phyloP scores from a whole-genome alignment of 1,284 basidiomycete species.

The Hemileccinum hortonii region DNA sequence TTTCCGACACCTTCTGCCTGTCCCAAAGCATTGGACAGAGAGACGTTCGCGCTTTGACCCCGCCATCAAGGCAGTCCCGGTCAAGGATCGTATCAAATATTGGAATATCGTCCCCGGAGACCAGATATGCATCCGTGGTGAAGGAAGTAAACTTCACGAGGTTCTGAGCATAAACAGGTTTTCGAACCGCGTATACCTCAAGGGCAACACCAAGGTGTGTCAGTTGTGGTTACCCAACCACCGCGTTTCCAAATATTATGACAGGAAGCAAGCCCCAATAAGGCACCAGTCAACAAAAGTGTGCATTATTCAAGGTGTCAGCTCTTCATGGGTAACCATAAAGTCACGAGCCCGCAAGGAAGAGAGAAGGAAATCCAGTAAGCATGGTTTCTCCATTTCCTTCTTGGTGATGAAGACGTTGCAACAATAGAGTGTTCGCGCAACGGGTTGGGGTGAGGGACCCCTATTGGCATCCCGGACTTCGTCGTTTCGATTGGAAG shows the following conservation, averaged over 20 bases:
- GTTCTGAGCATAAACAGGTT: slow-evolving; percentile 71
- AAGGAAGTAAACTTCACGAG: slow-evolving; percentile 61
- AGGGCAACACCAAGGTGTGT: slow-evolving; percentile 51
- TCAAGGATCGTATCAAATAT: slow-evolving; percentile 72
- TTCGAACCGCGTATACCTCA: slow-evolving; percentile 69
- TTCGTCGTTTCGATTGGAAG: slow-evolving; percentile 58
- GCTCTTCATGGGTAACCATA: slow-evolving; percentile 67
- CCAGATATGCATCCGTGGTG: slow-evolving; percentile 66
- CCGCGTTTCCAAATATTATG: slow-evolving; percentile 3
- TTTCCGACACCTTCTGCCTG: slow-evolving; percentile 60
- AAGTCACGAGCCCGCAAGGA: slow-evolving; percentile 33
- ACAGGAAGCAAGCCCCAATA: slow-evolving; percentile 30
- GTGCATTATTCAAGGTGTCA: slow-evolving; percentile 79
- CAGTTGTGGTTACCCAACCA: not conserved
- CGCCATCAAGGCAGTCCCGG: slow-evolving; percentile 51
- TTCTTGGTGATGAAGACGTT: slow-evolving; percentile 39
- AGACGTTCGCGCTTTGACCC: slow-evolving; percentile 35
- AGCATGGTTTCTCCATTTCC: slow-evolving; percentile 39
- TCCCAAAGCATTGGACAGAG: slow-evolving; percentile 45
- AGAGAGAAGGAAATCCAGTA: slow-evolving; percentile 44
- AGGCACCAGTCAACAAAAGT: slow-evolving; percentile 40
- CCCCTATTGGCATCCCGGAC: slow-evolving; percentile 54
- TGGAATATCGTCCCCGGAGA: slow-evolving; percentile 88
- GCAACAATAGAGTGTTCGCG: slow-evolving; percentile 64
- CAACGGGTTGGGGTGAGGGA: slow-evolving; percentile 60